phyloP scores from a whole-genome alignment of 257 asterid genomes.

The Solanum lycopersicoides region DNA sequence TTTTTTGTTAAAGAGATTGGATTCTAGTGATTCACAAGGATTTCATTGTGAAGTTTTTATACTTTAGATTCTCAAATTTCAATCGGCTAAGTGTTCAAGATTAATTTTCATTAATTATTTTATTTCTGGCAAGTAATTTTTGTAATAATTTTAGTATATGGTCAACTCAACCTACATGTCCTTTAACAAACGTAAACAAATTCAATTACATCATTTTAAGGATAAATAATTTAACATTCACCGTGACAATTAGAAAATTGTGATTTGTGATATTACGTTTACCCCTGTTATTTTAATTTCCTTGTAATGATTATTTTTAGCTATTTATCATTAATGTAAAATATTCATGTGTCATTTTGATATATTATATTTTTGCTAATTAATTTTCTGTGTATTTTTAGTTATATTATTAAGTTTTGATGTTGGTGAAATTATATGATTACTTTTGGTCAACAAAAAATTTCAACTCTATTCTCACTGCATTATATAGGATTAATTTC shows the following conservation, averaged over 20 bases:
- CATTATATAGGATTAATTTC: background rate
- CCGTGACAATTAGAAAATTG: too few relatives aligned
- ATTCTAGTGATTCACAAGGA: background rate
- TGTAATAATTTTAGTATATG: background rate
- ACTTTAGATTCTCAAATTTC: background rate
- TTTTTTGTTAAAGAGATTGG: background rate
- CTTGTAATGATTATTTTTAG: background rate
- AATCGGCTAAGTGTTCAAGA: background rate
- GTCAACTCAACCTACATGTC: background rate
- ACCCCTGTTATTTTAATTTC: too few relatives aligned
- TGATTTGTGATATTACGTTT: background rate
- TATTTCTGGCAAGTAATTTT: background rate
- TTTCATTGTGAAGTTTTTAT: background rate
- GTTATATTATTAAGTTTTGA: background rate
- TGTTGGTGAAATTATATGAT: background rate
- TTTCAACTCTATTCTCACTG: too few relatives aligned
- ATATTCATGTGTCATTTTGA: background rate
- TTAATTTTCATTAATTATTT: background rate
- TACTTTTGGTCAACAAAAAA: background rate
- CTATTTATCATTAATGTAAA: background rate
- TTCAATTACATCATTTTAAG: background rate
- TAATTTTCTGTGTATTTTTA: background rate
- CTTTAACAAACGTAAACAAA: background rate
- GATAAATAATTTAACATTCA: background rate
- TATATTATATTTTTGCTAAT: background rate